phyloP scores from a whole-genome alignment of 2,329 filamentous ascomycete genomes.

The Aspergillus sp. region DNA sequence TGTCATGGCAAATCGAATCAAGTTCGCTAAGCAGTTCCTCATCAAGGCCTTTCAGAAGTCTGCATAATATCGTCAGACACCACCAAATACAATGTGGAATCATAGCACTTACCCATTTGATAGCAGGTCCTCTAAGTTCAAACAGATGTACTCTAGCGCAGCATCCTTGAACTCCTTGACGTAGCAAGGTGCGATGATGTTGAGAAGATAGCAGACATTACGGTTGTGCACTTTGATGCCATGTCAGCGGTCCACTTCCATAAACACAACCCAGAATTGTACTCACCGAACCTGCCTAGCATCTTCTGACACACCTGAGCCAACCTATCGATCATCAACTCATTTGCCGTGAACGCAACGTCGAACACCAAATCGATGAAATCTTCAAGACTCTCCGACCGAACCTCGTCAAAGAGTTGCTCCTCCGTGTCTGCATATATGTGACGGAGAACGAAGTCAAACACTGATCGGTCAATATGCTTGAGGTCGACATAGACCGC shows the following conservation, averaged over 20 bases:
- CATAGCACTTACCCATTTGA: conserved; percentile 60
- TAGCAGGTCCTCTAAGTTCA: conserved; percentile 86
- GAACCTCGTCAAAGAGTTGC: conserved; percentile 73
- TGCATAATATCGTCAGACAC: conserved; percentile 14
- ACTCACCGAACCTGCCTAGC: conserved; percentile 65
- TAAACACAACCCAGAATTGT: background rate
- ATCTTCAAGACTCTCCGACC: conserved; percentile 65
- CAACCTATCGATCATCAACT: conserved; percentile 88
- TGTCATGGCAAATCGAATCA: conserved; percentile 70
- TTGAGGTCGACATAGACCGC: conserved; percentile 69
- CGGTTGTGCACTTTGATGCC: conserved; percentile 59
- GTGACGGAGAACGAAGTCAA: conserved; percentile 70
- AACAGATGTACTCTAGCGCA: conserved; percentile 80
- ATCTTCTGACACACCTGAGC: conserved; percentile 83
- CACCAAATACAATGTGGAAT: background rate
- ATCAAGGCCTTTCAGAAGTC: conserved; percentile 75
- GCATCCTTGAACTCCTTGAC: conserved; percentile 81
- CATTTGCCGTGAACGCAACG: conserved; percentile 82
- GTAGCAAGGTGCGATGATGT: conserved; percentile 75
- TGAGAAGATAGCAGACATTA: conserved; percentile 79
- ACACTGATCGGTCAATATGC: conserved; percentile 67
- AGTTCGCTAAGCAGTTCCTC: conserved; percentile 74
- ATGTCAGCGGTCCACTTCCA: conserved; percentile 13
- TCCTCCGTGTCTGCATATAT: conserved; percentile 77
- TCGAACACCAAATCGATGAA: conserved; percentile 87